phyloP scores from a whole-genome alignment of 805 yeast genomes.

The Tetrapisispora namnaoensis region DNA sequence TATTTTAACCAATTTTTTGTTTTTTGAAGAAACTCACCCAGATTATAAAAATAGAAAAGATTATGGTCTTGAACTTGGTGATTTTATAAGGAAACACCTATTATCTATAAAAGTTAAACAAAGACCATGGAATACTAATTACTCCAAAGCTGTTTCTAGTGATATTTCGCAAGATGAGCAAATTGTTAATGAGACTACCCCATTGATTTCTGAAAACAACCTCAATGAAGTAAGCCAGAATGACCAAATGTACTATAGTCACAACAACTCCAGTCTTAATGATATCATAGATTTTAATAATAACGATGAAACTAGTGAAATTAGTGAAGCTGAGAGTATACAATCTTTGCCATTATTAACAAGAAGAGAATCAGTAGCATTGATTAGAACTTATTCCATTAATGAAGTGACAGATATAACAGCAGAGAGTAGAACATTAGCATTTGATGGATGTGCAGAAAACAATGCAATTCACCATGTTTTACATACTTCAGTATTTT shows the following conservation, averaged over 20 bases:
- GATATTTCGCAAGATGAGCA: not conserved
- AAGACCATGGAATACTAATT: conserved; percentile 22
- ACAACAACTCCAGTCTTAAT: not conserved
- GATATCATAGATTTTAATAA: not conserved
- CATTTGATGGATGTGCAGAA: conserved; percentile 16
- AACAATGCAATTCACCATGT: conserved; percentile 18
- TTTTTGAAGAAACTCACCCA: conserved; percentile 46
- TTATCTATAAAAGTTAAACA: conserved; percentile 13
- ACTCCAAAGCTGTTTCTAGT: not conserved
- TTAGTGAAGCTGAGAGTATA: conserved; percentile 15
- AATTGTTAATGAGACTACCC: not conserved
- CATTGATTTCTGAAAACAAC: not conserved
- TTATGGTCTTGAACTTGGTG: conserved; percentile 38
- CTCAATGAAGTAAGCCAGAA: not conserved
- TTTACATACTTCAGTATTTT: conserved; percentile 26
- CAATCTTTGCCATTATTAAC: conserved; percentile 21
- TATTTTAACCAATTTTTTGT: conserved; percentile 33
- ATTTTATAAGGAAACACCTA: conserved; percentile 16
- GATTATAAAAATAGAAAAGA: conserved; percentile 33
- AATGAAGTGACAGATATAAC: conserved; percentile 25
- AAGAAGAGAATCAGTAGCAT: conserved; percentile 27
- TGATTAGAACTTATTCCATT: conserved; percentile 27
- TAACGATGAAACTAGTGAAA: not conserved
- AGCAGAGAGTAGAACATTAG: conserved; percentile 3
- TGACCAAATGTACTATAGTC: not conserved